Percentiles rank a stretch among this genome's conserved stretches.
Evolutionary conservation across 176 grass and related monocot species (phyloP).

Genomic region (Poa annua): DNA sequence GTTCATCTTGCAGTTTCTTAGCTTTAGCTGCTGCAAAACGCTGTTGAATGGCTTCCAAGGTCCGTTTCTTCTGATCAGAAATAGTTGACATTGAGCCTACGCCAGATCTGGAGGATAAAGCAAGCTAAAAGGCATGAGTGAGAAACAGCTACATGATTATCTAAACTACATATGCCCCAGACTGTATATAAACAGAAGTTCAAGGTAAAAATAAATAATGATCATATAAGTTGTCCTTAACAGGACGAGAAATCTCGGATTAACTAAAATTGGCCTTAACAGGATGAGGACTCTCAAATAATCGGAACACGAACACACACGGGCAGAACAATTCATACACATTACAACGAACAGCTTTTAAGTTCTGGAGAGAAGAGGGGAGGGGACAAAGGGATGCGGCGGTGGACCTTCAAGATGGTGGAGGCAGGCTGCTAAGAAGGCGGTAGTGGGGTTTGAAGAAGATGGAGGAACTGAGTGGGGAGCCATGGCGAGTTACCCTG

Average conservation of each 20-base stretch:
- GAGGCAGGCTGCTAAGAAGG: background rate
- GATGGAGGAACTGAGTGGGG: too few species aligned
- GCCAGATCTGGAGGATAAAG: constrained; percentile 21
- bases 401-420: background rate
- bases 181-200: background rate
- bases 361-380: background rate
- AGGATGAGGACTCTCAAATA: background rate
- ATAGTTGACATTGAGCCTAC: constrained; percentile 29
- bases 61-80: constrained; percentile 63
- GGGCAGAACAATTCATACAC: background rate
- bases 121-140: background rate
- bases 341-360: background rate
- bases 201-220: background rate
- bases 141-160: background rate
- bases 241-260: background rate
- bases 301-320: background rate
- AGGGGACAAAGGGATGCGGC: background rate
- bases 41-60: constrained; percentile 58
- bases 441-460: too few species aligned
- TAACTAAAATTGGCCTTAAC: background rate
- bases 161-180: background rate
- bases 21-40: constrained; percentile 53
- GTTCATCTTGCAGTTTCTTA: constrained; percentile 54
- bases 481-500: too few species aligned
- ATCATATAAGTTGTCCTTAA: background rate